These are phyloP conservation scores for Vicia sativa DNA, from an alignment of 306 rosid species.

Conservation along the genomic window DNA sequence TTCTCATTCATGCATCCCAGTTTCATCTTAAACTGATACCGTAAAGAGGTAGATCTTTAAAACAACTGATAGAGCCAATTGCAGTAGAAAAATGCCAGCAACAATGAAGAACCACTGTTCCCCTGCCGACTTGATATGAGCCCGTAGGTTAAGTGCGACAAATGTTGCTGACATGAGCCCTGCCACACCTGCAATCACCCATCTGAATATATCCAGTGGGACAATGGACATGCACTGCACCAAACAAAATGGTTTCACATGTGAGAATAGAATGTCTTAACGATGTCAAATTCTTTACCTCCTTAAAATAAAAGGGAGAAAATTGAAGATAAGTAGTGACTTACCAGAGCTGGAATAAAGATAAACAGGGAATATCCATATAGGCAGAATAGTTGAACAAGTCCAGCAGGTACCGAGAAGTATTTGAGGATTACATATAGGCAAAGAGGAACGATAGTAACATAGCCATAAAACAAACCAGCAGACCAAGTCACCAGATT, in stretches of 20 bases:
- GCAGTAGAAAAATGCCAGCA: constrained; percentile 88
- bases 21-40: constrained; percentile 60
- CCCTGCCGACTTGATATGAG: constrained; percentile 88
- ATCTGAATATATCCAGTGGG: constrained; percentile 77
- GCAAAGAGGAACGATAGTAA: constrained; percentile 73
- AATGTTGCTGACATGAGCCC: constrained; percentile 94
- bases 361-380: constrained; percentile 92
- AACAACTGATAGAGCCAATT: constrained; percentile 79
- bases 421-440: constrained; percentile 84
- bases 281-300: constrained; percentile 6
- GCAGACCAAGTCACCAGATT: constrained; percentile 96
- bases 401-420: constrained; percentile 91
- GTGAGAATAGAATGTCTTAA: constrained; percentile 9
- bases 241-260: constrained; percentile 22
- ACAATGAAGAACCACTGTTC: constrained; percentile 93
- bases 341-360: constrained; percentile 92
- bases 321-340: constrained; percentile 38
- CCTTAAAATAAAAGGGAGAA: constrained; percentile 12
- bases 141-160: constrained; percentile 87
- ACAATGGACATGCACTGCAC: constrained; percentile 88
- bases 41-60: constrained; percentile 85
- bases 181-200: constrained; percentile 86
- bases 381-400: constrained; percentile 88
- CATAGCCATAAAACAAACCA: constrained; percentile 93
- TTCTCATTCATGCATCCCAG: constrained; percentile 37